phyloP scores from a whole-genome alignment of 768 basidiomycete species.

The Phylloporus arenicola region DNA sequence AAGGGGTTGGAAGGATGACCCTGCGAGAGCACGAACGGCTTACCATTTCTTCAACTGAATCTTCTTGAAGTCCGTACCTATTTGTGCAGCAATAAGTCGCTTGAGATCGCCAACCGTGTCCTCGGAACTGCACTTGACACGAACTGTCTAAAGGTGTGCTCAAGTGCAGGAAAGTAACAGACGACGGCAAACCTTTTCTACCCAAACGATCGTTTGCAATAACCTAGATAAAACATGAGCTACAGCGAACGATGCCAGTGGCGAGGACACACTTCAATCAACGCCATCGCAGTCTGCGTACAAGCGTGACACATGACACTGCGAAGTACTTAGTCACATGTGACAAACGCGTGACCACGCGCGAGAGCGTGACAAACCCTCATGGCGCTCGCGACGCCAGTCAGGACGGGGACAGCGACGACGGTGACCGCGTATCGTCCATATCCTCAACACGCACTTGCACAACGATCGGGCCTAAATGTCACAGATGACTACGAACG shows the following conservation, averaged over 20 bases:
- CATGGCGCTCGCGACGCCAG: slow-evolving; percentile 30
- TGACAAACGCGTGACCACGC: slow-evolving; percentile 22
- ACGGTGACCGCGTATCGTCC: slow-evolving; percentile 19
- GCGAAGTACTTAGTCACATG: slow-evolving; percentile 5
- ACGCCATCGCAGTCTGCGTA: slow-evolving; percentile 33
- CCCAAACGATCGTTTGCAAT: slow-evolving; percentile 96
- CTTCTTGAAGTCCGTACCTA: slow-evolving; percentile 78
- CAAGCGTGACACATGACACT: slow-evolving; percentile 15
- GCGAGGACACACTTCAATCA: slow-evolving; percentile 45
- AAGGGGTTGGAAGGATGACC: neutral
- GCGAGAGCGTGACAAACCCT: slow-evolving; percentile 11
- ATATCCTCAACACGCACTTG: slow-evolving; percentile 19
- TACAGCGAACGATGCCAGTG: neutral
- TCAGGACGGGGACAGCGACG: slow-evolving; percentile 19
- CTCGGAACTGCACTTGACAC: slow-evolving; percentile 90
- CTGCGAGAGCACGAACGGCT: slow-evolving; percentile 20
- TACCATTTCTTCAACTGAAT: slow-evolving; percentile 97
- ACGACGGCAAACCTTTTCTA: slow-evolving; percentile 72
- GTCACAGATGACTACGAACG: slow-evolving; percentile 75
- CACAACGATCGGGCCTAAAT: slow-evolving; percentile 33
- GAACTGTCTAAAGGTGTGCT: slow-evolving; percentile 48
- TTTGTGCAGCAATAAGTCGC: slow-evolving; percentile 95
- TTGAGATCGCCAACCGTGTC: slow-evolving; percentile 98
- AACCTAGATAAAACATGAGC: slow-evolving; percentile 44
- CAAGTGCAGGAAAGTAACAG: neutral